Conservation (phyloP, 805 yeast species). For the Zygosaccharomyces kombuchaensis region DNA sequence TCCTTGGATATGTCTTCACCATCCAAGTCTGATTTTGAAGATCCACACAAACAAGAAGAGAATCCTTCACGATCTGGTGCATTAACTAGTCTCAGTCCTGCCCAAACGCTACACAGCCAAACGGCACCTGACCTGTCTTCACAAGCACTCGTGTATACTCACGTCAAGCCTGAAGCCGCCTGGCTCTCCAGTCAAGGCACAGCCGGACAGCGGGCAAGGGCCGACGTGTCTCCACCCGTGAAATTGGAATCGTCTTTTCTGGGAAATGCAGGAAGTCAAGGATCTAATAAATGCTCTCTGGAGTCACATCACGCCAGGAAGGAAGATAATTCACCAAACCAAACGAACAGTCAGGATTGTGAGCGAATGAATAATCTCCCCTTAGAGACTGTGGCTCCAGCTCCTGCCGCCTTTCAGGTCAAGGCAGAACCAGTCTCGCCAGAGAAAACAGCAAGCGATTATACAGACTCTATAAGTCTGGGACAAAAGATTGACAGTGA, state of each 20-base stretch:
- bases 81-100: background rate
- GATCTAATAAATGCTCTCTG: too few species aligned
- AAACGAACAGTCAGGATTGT: too few species aligned
- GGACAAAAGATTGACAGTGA: constrained; percentile 14
- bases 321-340: too few species aligned
- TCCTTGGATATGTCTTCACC: constrained; percentile 13
- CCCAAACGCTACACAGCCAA: background rate
- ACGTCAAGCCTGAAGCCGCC: background rate
- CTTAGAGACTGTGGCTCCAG: too few species aligned
- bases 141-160: background rate
- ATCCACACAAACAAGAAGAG: background rate
- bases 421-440: constrained; percentile 7
- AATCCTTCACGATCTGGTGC: background rate
- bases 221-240: background rate
- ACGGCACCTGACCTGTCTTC: background rate
- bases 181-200: background rate
- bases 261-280: too few species aligned
- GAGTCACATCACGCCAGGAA: too few species aligned
- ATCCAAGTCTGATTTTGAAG: constrained; percentile 9
- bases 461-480: constrained; percentile 6
- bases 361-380: too few species aligned
- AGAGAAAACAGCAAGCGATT: constrained; percentile 6
- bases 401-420: background rate
- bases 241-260: background rate
- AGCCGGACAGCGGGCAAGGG: too few species aligned